Conservation (phyloP, 306 rosid species). For the Sindora glabra region DNA sequence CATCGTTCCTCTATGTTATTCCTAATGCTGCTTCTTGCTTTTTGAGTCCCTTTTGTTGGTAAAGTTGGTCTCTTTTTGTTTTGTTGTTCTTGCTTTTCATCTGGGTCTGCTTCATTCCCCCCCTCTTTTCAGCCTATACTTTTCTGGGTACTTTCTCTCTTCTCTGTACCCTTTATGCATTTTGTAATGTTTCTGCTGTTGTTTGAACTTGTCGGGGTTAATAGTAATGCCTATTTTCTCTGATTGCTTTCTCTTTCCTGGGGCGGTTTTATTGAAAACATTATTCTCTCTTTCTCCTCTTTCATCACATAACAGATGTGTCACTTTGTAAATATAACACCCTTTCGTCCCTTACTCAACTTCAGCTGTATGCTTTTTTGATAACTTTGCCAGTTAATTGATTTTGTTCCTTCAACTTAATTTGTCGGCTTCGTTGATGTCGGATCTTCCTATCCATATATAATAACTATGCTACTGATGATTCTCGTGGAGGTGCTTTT, state of each 20-base stretch:
- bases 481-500: background rate
- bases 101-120: constrained; percentile 21
- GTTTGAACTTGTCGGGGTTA: constrained; percentile 8
- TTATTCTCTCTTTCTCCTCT: too few relatives aligned
- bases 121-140: background rate
- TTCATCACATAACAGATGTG: too few relatives aligned
- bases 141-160: constrained; percentile 25
- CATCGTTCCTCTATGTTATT: constrained; percentile 3
- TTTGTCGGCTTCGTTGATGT: constrained; percentile 13
- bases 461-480: background rate
- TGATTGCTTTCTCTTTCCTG: too few relatives aligned
- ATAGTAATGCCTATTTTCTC: constrained; percentile 4
- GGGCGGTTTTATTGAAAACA: too few relatives aligned
- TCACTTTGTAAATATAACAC: background rate
- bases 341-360: constrained; percentile 2
- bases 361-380: background rate
- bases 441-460: background rate
- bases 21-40: background rate
- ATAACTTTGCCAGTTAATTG: background rate
- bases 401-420: background rate
- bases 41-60: constrained; percentile 9
- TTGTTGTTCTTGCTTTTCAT: constrained; percentile 8
- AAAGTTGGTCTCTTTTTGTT: constrained; percentile 45
- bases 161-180: background rate
- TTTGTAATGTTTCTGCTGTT: constrained; percentile 10